Conservation (phyloP, 2,329 filamentous ascomycete species). For the Orbilia oligospora region DNA sequence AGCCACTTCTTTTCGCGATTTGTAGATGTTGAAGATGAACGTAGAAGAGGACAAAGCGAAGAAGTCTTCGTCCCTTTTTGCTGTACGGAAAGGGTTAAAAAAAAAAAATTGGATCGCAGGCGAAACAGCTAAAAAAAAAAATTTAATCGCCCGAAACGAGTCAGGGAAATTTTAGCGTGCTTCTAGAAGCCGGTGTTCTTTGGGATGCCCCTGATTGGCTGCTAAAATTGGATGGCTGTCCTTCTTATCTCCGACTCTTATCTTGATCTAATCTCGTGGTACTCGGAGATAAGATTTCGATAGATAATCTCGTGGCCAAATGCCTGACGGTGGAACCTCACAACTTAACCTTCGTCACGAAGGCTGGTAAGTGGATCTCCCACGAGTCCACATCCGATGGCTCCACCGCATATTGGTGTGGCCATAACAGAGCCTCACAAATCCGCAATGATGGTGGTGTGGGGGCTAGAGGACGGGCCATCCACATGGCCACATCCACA, state of each 20-base stretch:
- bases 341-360: constrained; percentile 31
- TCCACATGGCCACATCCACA: too few species aligned
- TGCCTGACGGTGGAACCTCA: constrained; percentile 27
- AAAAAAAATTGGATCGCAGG: constrained; percentile 33
- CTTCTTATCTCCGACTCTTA: constrained; percentile 20
- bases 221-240: constrained; percentile 28
- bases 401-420: constrained; percentile 27
- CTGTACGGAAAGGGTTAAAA: constrained; percentile 30
- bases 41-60: constrained; percentile 33
- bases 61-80: constrained; percentile 30
- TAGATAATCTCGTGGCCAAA: constrained; percentile 48
- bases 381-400: constrained; percentile 37
- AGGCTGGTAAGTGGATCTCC: constrained; percentile 35
- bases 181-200: constrained; percentile 50
- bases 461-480: constrained; percentile 22
- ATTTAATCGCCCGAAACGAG: constrained; percentile 22
- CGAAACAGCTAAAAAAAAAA: constrained; percentile 17
- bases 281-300: constrained; percentile 18
- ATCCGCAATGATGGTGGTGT: constrained; percentile 19
- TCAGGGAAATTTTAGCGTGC: constrained; percentile 29
- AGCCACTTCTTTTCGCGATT: constrained; percentile 53
- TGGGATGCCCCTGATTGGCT: constrained; percentile 40
- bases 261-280: constrained; percentile 48
- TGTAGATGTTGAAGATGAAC: constrained; percentile 33
- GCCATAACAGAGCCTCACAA: constrained; percentile 30